phyloP scores from a whole-genome alignment of 2,329 filamentous ascomycete genomes.

The Pseudopithomyces maydicus region DNA sequence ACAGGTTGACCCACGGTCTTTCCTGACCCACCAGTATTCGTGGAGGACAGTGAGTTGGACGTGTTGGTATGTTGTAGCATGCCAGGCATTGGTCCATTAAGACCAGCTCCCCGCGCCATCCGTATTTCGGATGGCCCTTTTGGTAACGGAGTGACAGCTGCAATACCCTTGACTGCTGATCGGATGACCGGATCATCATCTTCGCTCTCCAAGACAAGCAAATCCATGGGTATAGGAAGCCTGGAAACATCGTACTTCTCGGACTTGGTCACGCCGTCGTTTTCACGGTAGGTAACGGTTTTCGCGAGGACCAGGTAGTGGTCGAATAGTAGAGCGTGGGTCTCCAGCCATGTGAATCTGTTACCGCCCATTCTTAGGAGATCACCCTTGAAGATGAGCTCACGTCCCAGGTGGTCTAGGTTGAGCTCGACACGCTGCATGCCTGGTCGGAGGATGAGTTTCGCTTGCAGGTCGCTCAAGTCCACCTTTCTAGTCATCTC shows the following conservation, averaged over 20 bases:
- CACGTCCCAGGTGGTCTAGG: conserved; percentile 88
- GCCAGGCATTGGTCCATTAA: conserved; percentile 47
- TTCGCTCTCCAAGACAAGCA: conserved; percentile 88
- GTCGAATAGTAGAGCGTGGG: conserved; percentile 91
- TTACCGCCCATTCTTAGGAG: conserved; percentile 86
- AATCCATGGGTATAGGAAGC: conserved; percentile 93
- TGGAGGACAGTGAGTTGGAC: conserved; percentile 60
- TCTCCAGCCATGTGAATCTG: conserved; percentile 91
- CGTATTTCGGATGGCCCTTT: conserved; percentile 52
- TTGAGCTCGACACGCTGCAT: conserved; percentile 87
- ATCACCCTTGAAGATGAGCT: conserved; percentile 87
- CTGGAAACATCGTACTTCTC: conserved; percentile 91
- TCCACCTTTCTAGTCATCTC: conserved; percentile 92
- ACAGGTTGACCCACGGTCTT: conserved; percentile 55
- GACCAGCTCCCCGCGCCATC: conserved; percentile 50
- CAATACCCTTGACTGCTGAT: conserved; percentile 70
- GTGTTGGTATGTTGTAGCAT: conserved; percentile 73
- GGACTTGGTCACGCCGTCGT: conserved; percentile 73
- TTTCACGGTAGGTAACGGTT: conserved; percentile 69
- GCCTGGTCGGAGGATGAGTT: conserved; percentile 82
- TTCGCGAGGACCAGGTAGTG: conserved; percentile 96
- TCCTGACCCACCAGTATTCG: conserved; percentile 57
- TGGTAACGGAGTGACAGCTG: conserved; percentile 60
- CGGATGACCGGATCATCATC: conserved; percentile 91
- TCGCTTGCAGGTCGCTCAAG: conserved; percentile 80